These are phyloP conservation scores for Nadsonia commutata DNA, from an alignment of 1,139 yeast species.

Conservation along the genomic window DNA sequence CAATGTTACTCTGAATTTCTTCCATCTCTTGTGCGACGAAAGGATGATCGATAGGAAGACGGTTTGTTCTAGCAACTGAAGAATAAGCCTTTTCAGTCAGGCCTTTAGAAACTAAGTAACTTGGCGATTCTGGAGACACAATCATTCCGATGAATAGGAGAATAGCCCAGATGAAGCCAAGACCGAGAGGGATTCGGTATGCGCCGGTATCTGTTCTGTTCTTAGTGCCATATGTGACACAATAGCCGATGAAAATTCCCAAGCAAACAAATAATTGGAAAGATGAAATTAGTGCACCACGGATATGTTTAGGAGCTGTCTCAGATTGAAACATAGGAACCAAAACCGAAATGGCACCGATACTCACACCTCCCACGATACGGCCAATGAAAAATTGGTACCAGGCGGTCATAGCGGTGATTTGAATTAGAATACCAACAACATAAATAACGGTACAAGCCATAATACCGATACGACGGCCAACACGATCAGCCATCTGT, in stretches of 20 bases:
- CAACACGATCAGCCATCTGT: slow-evolving; percentile 33
- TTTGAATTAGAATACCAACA: slow-evolving; percentile 38
- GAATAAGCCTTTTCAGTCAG: slow-evolving; percentile 43
- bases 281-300: slow-evolving; percentile 56
- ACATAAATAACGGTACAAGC: slow-evolving; percentile 32
- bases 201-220: slow-evolving; percentile 35
- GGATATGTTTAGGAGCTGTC: slow-evolving; percentile 49
- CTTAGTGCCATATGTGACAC: slow-evolving; percentile 53
- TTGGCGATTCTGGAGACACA: slow-evolving; percentile 68
- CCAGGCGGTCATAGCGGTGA: slow-evolving; percentile 30
- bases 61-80: slow-evolving; percentile 48
- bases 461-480: slow-evolving; percentile 38
- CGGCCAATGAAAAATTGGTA: slow-evolving; percentile 30
- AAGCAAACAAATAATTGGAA: slow-evolving; percentile 57
- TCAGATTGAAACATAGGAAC: slow-evolving; percentile 60
- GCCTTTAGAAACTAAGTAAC: slow-evolving; percentile 45
- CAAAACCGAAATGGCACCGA: slow-evolving; percentile 52
- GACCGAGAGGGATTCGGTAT: slow-evolving; percentile 47
- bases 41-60: slow-evolving; percentile 45
- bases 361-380: slow-evolving; percentile 44
- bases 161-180: slow-evolving; percentile 32
- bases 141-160: slow-evolving; percentile 37
- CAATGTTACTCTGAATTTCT: slow-evolving; percentile 47
- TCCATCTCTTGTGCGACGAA: slow-evolving; percentile 45
- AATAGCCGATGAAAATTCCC: slow-evolving; percentile 55